Evolutionary conservation across 805 yeast genomes (phyloP).

Genomic region (Cyberlindnera mississippiensis): DNA sequence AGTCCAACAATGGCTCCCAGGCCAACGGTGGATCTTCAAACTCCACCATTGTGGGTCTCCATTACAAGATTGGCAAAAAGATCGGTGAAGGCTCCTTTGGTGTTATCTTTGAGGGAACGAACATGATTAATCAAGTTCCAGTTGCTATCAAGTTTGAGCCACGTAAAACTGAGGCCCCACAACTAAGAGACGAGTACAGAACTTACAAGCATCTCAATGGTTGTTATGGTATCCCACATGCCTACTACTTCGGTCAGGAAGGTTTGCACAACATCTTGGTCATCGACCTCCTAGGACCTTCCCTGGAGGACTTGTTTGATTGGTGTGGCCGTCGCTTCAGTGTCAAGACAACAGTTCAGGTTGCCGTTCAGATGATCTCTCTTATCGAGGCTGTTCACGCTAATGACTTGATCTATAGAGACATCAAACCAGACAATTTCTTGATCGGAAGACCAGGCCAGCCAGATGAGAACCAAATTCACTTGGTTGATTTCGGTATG

Average conservation of each 20-base stretch:
- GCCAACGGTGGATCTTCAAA: slow-evolving; percentile 14
- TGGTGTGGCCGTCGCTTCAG: slow-evolving; percentile 82
- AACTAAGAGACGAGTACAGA: slow-evolving; percentile 73
- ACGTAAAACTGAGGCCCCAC: slow-evolving; percentile 79
- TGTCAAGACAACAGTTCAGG: slow-evolving; percentile 66
- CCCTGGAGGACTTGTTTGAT: slow-evolving; percentile 77
- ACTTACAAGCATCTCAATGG: slow-evolving; percentile 71
- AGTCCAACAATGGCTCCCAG: slow-evolving; percentile 7
- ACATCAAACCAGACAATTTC: slow-evolving; percentile 81
- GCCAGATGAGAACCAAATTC: slow-evolving; percentile 62
- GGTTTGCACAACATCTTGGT: slow-evolving; percentile 76
- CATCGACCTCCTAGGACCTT: slow-evolving; percentile 75
- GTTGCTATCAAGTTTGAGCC: slow-evolving; percentile 84
- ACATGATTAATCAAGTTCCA: slow-evolving; percentile 53
- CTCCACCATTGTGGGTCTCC: slow-evolving; percentile 44
- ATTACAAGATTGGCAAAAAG: slow-evolving; percentile 76
- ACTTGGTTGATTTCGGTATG: slow-evolving; percentile 82
- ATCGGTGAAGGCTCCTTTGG: slow-evolving; percentile 90
- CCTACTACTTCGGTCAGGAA: slow-evolving; percentile 82
- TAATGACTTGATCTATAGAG: slow-evolving; percentile 73
- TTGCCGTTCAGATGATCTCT: slow-evolving; percentile 74
- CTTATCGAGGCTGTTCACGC: slow-evolving; percentile 72
- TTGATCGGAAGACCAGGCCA: slow-evolving; percentile 61
- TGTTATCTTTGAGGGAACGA: slow-evolving; percentile 77
- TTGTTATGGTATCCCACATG: slow-evolving; percentile 73